Base-by-base conservation (phyloP, 2,329 filamentous ascomycete genomes). In the Cladobotryum mycophilum region DNA sequence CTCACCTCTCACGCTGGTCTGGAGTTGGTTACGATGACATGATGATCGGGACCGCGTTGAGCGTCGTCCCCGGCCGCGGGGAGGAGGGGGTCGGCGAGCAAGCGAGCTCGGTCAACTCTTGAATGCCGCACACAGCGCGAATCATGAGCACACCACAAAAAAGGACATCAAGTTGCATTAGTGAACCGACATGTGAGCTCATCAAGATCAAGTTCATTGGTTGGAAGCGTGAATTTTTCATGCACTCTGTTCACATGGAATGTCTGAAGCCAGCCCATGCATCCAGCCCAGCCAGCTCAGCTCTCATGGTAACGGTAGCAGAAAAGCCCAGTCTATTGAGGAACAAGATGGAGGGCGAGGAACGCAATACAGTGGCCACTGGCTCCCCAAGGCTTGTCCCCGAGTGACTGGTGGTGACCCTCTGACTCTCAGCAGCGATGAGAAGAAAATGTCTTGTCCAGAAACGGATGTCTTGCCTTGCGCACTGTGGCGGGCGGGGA, bases 161-260 rank as follows among this genome's bases (percentile, higher is more conserved):
- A 54, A 51, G 51, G 20, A 20, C 20, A 60, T 49, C 45, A 52
- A 52, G 56, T 61, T 58, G 61, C 61, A 64, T 64, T 56, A 53
- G 55, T 49, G 47, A 38, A 47, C 45, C 25, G 56, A 57, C 61
- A 64, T 64, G 61, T 64, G 61, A 64, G 58, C 53, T 54, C 48
- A 22, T 13, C 22, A 45, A 37, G 47, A 30, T 22, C 17, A 45
- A 36, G 11, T 40, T 40, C 15, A 52, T 52, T 52, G 50, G 50
- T 33, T 17, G 47, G 14, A 8, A 30, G 25, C 25, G 25, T 30
- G 25, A 7, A 8, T 30, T 30, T 30, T 30, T 20, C 20, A 30
- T 20, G 45, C 20, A 37, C 38, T 17, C 40, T 30, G 17, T 36
- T 36, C 12, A 15, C 30, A 36, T 34, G 8, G 11, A 41, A 37